Evolutionary conservation across 495 filamentous ascomycete genomes (phyloP), one percentile per base, ranked within the genome.

Genomic region (Tetracladium setigerum): DNA sequence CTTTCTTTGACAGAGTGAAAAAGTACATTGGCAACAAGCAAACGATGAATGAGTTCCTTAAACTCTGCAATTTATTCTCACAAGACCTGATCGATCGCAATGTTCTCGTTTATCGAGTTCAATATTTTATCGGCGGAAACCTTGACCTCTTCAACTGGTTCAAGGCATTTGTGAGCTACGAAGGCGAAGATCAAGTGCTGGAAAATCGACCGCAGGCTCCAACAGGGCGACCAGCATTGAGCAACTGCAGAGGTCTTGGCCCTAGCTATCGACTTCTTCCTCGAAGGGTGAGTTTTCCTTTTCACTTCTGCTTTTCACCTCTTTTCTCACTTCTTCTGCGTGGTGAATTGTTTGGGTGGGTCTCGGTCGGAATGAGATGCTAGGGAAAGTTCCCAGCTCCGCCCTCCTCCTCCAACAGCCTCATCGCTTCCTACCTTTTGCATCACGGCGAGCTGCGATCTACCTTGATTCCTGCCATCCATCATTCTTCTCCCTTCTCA

Each of bases 1-100:
- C 82, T 1, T 95, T 96, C 64, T 99, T 99, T 50, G 94, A 99
- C 39, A 81, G 89, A 12, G 89, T 92, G 38, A 96, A 95, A 76
- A 99, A 99, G 64, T 90, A 82, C 63, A 86, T 99, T 50, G 79
- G 80, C 33, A 97, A 97, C 61, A 87, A 95, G 59, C 83, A 84
- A 45, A 84, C 81, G 11, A 92, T 88, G 70, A 89, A 82, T 52
- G 94, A 99, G 57, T 97, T 97, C 64, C 68, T 97, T 49, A 97
- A 97, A 66, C 76, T 96, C 3, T 88, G 90, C 67, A 96, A 96
- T 49, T 72, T 99, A 22, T 97, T 87, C 65, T 89, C 84, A 6
- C 85, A 90, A 53, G 89, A 92, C 50, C 69, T 97, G 10, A 89
- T 99, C 50, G 87, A 88, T 56, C 84, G 82, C 36, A 77, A 84